Evolutionary conservation across 2,329 filamentous ascomycete genomes (phyloP).

Genomic region (Colletotrichum magnum): DNA sequence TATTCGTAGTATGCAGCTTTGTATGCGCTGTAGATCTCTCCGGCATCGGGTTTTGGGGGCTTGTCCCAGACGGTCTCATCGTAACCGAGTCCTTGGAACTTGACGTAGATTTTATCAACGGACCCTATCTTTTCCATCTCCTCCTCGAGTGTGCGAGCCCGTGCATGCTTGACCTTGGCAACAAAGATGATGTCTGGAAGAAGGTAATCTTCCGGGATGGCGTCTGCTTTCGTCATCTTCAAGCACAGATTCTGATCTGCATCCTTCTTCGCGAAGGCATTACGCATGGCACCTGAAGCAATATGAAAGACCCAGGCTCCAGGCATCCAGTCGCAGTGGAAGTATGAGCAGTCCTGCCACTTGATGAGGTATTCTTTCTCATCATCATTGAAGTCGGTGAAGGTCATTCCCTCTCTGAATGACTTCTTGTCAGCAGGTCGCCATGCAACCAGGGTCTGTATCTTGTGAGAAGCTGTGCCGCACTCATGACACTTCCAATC

Average conservation of each 20-base stretch:
- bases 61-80: slow-evolving; percentile 93
- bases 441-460: slow-evolving; percentile 90
- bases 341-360: slow-evolving; percentile 86
- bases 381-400: slow-evolving; percentile 71
- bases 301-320: slow-evolving; percentile 90
- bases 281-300: slow-evolving; percentile 74
- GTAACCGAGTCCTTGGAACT: slow-evolving; percentile 93
- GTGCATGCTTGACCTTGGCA: slow-evolving; percentile 65
- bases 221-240: slow-evolving; percentile 80
- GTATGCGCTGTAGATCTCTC: slow-evolving; percentile 83
- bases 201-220: slow-evolving; percentile 89
- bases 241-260: slow-evolving; percentile 62
- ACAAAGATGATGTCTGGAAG: slow-evolving; percentile 88
- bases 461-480: slow-evolving; percentile 72
- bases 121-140: slow-evolving; percentile 80
- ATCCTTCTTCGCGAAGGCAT: slow-evolving; percentile 81
- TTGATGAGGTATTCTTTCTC: slow-evolving; percentile 94
- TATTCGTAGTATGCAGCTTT: slow-evolving; percentile 88
- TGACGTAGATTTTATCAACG: slow-evolving; percentile 83
- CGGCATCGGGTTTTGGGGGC: slow-evolving; percentile 76
- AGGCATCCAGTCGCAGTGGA: slow-evolving; percentile 87
- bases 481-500: slow-evolving; percentile 90
- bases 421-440: slow-evolving; percentile 74
- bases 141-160: slow-evolving; percentile 58
- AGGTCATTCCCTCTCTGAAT: slow-evolving; percentile 65